These are phyloP conservation scores for Yamadazyma olivae DNA, from an alignment of 805 yeast species.

Conservation along the genomic window DNA sequence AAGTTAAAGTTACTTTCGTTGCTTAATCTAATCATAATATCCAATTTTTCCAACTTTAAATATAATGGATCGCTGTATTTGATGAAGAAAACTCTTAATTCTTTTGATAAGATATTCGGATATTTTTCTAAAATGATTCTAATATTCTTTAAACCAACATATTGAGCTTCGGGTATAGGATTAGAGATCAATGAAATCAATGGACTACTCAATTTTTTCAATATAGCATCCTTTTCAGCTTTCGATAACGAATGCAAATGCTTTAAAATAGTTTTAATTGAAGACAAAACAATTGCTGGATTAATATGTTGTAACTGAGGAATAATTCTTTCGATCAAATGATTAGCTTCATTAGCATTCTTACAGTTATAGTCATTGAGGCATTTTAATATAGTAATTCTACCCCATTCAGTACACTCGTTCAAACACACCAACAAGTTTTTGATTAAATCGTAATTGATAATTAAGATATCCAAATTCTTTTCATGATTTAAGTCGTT, in stretches of 20 bases:
- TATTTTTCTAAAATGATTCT: conserved; percentile 85
- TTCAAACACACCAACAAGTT: conserved; percentile 80
- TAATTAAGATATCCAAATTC: conserved; percentile 30
- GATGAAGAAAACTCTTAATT: conserved; percentile 84
- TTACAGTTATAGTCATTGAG: conserved; percentile 65
- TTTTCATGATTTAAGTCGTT: conserved; percentile 53
- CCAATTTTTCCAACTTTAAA: conserved; percentile 72
- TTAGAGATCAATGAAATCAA: conserved; percentile 82
- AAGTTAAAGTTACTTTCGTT: conserved; percentile 56
- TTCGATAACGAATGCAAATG: conserved; percentile 49
- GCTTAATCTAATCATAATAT: conserved; percentile 67
- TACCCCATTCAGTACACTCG: conserved; percentile 99
- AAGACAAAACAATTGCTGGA: conserved; percentile 87
- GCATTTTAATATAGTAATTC: conserved; percentile 83
- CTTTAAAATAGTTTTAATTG: conserved; percentile 75
- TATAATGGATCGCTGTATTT: conserved; percentile 83
- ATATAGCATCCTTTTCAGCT: conserved; percentile 31
- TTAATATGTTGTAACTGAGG: conserved; percentile 97
- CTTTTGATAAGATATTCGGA: conserved; percentile 74
- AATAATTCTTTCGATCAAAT: conserved; percentile 82
- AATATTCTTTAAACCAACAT: conserved; percentile 87
- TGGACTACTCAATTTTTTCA: conserved; percentile 79
- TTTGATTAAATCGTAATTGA: conserved; percentile 43
- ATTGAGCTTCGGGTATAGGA: conserved; percentile 88
- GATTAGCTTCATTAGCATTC: conserved; percentile 65